These are phyloP conservation scores for Pythium pectinolyticum DNA, from an alignment of 352 stramenopile species.

Conservation along the genomic window DNA sequence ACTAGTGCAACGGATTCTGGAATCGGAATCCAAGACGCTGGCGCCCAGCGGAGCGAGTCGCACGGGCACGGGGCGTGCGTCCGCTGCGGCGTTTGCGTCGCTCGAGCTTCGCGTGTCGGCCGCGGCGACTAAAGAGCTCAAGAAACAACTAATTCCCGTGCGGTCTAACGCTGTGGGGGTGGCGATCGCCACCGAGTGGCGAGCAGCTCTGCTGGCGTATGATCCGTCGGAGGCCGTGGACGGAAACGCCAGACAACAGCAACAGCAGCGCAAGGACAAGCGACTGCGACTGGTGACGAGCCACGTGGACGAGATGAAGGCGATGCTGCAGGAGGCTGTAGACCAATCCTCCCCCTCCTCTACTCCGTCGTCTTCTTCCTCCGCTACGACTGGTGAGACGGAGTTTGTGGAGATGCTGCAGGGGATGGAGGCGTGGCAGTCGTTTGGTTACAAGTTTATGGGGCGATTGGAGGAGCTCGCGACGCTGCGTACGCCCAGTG, in stretches of 20 bases:
- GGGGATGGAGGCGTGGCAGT: conserved; percentile 19
- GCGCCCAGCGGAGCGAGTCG: conserved; percentile 42
- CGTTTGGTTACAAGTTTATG: conserved; percentile 15
- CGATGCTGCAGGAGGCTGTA: neutral
- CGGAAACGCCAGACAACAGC: no score
- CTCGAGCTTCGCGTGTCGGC: conserved; percentile 41
- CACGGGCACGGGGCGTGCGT: conserved; percentile 36
- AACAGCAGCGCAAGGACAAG: conserved; percentile 31
- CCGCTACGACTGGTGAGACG: neutral
- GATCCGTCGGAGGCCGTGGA: conserved; percentile 21
- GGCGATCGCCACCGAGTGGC: conserved; percentile 28
- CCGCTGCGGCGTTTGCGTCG: conserved; percentile 36
- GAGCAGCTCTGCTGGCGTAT: conserved; percentile 47
- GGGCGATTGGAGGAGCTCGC: conserved; percentile 18
- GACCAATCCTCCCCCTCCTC: no score
- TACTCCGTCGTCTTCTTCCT: no score
- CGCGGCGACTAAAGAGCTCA: conserved; percentile 58
- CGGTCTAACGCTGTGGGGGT: conserved; percentile 29
- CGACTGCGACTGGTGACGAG: conserved; percentile 16
- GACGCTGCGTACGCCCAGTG: conserved; percentile 11
- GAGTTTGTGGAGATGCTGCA: conserved; percentile 11
- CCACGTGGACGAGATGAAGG: conserved; percentile 28
- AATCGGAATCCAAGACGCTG: conserved; percentile 38
- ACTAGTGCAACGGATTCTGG: conserved; percentile 41
- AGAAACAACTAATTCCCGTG: conserved; percentile 36